phyloP scores from a whole-genome alignment of 345 rosid genomes.

The Psidium guajava region DNA sequence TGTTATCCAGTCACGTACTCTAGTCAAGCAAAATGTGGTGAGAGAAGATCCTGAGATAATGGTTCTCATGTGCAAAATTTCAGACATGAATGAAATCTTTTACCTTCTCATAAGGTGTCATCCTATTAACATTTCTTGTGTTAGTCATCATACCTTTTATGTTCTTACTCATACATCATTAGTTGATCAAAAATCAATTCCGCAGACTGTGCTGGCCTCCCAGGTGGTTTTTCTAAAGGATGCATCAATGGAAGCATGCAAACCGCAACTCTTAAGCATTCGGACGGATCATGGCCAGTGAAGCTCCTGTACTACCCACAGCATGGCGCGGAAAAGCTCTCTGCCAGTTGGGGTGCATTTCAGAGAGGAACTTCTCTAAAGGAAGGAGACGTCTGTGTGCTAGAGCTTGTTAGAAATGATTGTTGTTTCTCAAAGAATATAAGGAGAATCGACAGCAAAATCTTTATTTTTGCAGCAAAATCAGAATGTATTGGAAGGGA shows the following conservation, averaged over 20 bases:
- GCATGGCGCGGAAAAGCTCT: not conserved
- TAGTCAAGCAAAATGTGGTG: not conserved
- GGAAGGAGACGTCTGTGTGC: not conserved
- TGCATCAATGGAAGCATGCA: not conserved
- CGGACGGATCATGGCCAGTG: not conserved
- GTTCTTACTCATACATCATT: not conserved
- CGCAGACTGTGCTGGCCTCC: not conserved
- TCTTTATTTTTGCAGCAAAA: too few species aligned
- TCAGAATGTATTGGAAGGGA: too few species aligned
- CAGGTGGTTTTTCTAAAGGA: not conserved
- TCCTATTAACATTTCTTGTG: not conserved
- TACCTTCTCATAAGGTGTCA: not conserved
- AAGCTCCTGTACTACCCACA: not conserved
- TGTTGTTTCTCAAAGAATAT: conserved; percentile 21
- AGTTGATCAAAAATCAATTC: not conserved
- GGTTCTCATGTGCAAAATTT: not conserved
- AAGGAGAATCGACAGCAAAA: too few species aligned
- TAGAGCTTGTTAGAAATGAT: not conserved
- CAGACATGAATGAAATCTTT: not conserved
- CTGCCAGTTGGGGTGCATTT: not conserved
- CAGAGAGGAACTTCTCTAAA: not conserved
- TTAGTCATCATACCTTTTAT: not conserved
- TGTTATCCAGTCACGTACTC: not conserved
- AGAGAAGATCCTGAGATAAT: not conserved
- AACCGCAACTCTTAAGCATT: not conserved